Evolutionary conservation across 495 filamentous ascomycete species (phyloP), one percentile per base, ranked within the genome.

Genomic region (Pyrenula aspistea): DNA sequence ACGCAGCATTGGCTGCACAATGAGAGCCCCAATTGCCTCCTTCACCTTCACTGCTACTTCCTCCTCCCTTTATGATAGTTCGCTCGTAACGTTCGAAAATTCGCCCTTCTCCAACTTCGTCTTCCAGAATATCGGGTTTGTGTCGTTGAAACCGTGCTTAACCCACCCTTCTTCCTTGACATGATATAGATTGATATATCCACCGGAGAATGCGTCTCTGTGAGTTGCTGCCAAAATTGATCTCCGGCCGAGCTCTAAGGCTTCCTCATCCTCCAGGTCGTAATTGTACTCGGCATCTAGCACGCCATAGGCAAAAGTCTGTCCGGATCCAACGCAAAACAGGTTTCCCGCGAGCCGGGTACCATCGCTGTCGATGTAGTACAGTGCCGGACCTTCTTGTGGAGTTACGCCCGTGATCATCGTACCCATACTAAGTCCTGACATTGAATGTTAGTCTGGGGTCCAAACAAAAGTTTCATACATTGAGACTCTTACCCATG

Each of bases 91-190:
- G 72, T 96, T 97, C 57, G 88, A 91, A 72, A 98, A 98, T 75
- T 98, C 93, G 65, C 90, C 91, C 78, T 92, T 93, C 71, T 95
- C 87, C 64, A 97, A 72, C 84, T 97, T 98, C 49, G 89, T 95
- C 81, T 94, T 87, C 93, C 94, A 97, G 83, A 97, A 97, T 63
- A 96, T 90, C 22, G 89, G 89, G 76, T 93, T 90, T 60, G 90
- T 95, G 67, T 95, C 89, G 67, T 76, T 87, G 77, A 98, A 98
- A 52, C 93, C 93, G 66, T 96, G 92, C 79, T 95, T 95, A 60
- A 92, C 90, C 93, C 93, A 98, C 58, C 93, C 93, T 59, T 88
- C 84, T 73, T 97, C 91, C 83, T 96, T 96, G 65, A 98, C 89
- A 66, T 97, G 94, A 70, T 98, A 98, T 65, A 95, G 63, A 75